These are phyloP conservation scores for Xylariomycetidae sp. DNA, from an alignment of 2,329 filamentous ascomycete genomes.

Conservation along the genomic window DNA sequence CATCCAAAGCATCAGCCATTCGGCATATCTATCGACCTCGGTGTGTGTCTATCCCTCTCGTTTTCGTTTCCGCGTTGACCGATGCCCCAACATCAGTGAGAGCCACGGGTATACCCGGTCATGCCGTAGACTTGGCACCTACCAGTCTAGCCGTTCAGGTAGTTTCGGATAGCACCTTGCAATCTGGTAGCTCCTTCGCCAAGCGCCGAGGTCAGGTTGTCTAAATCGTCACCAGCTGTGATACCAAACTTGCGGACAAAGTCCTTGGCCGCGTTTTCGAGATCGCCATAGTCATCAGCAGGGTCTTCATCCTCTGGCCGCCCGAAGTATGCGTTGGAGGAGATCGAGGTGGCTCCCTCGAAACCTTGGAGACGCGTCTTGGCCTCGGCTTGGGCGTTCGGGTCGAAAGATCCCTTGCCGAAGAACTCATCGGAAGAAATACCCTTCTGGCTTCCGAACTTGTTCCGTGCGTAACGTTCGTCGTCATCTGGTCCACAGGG, in stretches of 20 bases:
- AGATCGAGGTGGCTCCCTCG: constrained; percentile 86
- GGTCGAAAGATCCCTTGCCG: constrained; percentile 81
- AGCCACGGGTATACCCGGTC: no score
- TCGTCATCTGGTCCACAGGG: constrained; percentile 57
- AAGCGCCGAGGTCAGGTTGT: constrained; percentile 76
- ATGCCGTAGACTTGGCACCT: no score
- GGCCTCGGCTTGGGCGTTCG: constrained; percentile 73
- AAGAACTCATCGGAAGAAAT: constrained; percentile 99
- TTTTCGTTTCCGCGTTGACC: no score
- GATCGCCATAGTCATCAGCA: constrained; percentile 76
- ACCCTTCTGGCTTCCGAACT: constrained; percentile 89
- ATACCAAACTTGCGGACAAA: constrained; percentile 93
- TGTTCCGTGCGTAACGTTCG: constrained; percentile 75
- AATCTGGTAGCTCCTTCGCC: constrained; percentile 81
- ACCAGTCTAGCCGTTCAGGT: constrained; percentile 49
- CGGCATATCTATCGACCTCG: no score
- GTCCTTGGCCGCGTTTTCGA: constrained; percentile 92
- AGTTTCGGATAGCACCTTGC: constrained; percentile 66
- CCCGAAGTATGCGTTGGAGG: constrained; percentile 95
- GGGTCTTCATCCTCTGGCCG: constrained; percentile 74
- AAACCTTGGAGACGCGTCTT: constrained; percentile 85
- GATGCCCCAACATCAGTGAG: no score
- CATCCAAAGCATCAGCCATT: no score
- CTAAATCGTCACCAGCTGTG: constrained; percentile 90
- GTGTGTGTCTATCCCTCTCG: no score